Base-by-base conservation (phyloP, 306 rosid species). In the Gynostemma pentaphyllum region DNA sequence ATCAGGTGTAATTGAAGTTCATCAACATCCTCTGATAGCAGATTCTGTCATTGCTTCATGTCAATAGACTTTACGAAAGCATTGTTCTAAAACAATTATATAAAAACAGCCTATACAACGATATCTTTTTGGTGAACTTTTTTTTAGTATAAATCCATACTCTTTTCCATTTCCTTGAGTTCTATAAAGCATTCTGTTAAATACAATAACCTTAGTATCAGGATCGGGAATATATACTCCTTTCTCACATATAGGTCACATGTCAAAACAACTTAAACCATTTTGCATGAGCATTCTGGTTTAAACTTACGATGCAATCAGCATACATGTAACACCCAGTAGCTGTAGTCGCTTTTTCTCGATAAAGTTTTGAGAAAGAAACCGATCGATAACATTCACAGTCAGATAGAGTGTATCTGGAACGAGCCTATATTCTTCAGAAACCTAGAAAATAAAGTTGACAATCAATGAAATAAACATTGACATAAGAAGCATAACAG, bases 321-420 rank as follows among this genome's bases (percentile, higher is more conserved):
- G 76, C 99, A 86, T 82, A 84, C 97, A 78, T 53, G 94, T 69
- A 54, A 94, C 85, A 59, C 99, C 99, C 18, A 94, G 75, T 37
- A 94, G 83, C 70, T 94, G 99, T 44, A 94, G 94, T 64, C 75
- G 83, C 61, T 85, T 84, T 59, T 81, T 94, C 45, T 79, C 80
- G 52, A 79, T 67, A 48, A 72, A 74, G 37, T 71, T 78, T 34
- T 50, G 67, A 10, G 97, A 88, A 68, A 90, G 99, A 80, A 79
- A 84, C 45, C 95, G 94, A 68, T 94, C 99, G 6, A 88, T 86
- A 69, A 94, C 83, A 76, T 82, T 82, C 42, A 86, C 90, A 15
- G 99, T 82, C 18, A 94, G 90, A 81, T 84, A 88, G 63, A 94
- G 95, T 34, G 97, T 88, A 72, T 94, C 99, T 7, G 99, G 87